Conservation (phyloP, 306 rosid species). For the Astragalus glycyphyllos region DNA sequence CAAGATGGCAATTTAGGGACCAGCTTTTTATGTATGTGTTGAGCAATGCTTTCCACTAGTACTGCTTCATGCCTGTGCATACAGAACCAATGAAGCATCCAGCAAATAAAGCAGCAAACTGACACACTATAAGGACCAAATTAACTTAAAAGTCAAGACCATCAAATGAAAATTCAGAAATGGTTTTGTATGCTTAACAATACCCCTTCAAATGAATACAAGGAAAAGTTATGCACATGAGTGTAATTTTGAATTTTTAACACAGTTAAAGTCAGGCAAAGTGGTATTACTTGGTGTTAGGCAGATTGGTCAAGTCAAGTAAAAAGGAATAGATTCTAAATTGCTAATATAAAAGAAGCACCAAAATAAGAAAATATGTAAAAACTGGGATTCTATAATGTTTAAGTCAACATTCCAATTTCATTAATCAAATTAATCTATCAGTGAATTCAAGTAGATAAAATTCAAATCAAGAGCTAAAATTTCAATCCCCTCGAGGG, state of each 20-base stretch:
- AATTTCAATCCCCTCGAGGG: neutral
- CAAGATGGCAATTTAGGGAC: slow-evolving; percentile 32
- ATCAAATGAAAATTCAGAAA: slow-evolving; percentile 6
- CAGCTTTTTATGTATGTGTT: neutral
- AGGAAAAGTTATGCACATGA: neutral
- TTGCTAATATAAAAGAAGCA: neutral
- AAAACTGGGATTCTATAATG: neutral
- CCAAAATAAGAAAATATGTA: neutral
- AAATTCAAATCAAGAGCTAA: neutral
- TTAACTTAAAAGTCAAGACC: neutral
- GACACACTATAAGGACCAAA: neutral
- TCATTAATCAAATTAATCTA: neutral
- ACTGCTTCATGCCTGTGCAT: neutral
- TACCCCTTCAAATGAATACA: neutral
- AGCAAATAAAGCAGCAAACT: slow-evolving; percentile 5
- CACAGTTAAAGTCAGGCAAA: neutral
- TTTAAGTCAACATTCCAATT: neutral
- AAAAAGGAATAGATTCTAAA: neutral
- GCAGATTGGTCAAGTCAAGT: neutral
- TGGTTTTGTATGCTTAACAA: neutral
- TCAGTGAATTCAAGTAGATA: neutral
- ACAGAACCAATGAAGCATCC: neutral
- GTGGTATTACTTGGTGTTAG: neutral
- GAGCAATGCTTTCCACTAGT: slow-evolving; percentile 15
- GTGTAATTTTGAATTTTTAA: neutral